Evolutionary conservation across 345 rosid species (phyloP).

Genomic region (Jatropha curcas): DNA sequence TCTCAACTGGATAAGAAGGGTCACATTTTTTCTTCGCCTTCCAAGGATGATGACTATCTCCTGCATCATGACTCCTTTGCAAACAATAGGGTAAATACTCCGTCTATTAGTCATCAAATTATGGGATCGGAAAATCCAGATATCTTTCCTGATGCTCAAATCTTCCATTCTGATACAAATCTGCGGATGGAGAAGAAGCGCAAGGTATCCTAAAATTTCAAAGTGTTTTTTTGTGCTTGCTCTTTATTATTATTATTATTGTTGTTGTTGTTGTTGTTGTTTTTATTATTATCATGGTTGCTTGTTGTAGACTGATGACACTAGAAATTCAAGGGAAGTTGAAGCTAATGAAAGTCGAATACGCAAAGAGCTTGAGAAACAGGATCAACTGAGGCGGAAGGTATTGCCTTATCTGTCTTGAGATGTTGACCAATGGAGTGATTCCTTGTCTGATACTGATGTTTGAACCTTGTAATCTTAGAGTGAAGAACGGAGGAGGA

Average conservation of each 20-base stretch:
- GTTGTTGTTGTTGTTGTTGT: conserved; percentile 7
- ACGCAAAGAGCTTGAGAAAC: conserved; percentile 80
- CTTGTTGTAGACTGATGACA: conserved; percentile 65
- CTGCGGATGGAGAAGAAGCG: conserved; percentile 51
- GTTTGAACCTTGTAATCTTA: conserved; percentile 34
- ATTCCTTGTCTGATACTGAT: conserved; percentile 21
- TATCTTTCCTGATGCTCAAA: conserved; percentile 41
- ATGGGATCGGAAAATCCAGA: conserved; percentile 44
- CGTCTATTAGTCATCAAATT: conserved; percentile 33
- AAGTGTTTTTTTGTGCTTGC: not conserved
- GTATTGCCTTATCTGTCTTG: conserved; percentile 35
- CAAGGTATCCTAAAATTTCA: conserved; percentile 38
- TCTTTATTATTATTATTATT: not conserved
- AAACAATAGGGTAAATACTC: conserved; percentile 41
- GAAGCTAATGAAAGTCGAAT: conserved; percentile 63
- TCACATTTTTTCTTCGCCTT: conserved; percentile 49
- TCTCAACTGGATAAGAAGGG: conserved; percentile 68
- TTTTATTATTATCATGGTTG: conserved; percentile 21
- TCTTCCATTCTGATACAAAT: conserved; percentile 39
- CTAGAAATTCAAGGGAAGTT: conserved; percentile 61
- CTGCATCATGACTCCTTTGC: conserved; percentile 49
- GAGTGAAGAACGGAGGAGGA: conserved; percentile 84
- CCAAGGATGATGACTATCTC: conserved; percentile 50
- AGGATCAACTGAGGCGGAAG: conserved; percentile 67
- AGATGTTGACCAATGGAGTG: conserved; percentile 10